Conservation (phyloP, 306 rosid genomes). For the Gynostemma pentaphyllum region DNA sequence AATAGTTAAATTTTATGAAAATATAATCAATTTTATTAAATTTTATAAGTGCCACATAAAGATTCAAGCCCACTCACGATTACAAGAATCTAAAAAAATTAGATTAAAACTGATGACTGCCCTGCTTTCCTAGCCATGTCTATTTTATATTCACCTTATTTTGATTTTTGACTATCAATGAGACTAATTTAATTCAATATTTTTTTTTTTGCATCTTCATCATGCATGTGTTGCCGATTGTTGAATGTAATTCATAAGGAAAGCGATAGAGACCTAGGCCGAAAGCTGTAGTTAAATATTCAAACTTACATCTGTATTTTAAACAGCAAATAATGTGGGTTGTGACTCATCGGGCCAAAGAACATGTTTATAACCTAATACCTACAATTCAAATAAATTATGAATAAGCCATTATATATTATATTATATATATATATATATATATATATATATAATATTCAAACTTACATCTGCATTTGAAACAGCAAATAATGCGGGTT, state of each 20-base stretch:
- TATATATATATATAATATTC: too few relatives aligned
- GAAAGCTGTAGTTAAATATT: too few relatives aligned
- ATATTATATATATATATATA: too few relatives aligned
- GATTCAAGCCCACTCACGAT: neutral
- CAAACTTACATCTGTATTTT: conserved; percentile 69
- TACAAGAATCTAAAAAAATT: neutral
- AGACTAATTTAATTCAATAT: neutral
- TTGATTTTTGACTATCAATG: neutral
- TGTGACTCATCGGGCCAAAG: too few relatives aligned
- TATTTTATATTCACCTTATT: neutral
- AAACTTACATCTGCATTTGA: too few relatives aligned
- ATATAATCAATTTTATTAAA: too few relatives aligned
- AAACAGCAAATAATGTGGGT: too few relatives aligned
- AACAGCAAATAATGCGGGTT: too few relatives aligned
- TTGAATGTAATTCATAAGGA: neutral
- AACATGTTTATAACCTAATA: too few relatives aligned
- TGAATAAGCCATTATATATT: too few relatives aligned
- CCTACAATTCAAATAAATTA: too few relatives aligned
- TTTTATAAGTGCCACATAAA: neutral
- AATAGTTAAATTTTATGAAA: too few relatives aligned
- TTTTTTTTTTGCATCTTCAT: neutral
- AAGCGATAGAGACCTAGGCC: conserved; percentile 1
- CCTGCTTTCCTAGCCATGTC: neutral
- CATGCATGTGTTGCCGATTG: neutral
- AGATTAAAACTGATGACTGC: neutral